phyloP scores from a whole-genome alignment of 2,329 filamentous ascomycete genomes.

The Arthrobotrys megalospora region DNA sequence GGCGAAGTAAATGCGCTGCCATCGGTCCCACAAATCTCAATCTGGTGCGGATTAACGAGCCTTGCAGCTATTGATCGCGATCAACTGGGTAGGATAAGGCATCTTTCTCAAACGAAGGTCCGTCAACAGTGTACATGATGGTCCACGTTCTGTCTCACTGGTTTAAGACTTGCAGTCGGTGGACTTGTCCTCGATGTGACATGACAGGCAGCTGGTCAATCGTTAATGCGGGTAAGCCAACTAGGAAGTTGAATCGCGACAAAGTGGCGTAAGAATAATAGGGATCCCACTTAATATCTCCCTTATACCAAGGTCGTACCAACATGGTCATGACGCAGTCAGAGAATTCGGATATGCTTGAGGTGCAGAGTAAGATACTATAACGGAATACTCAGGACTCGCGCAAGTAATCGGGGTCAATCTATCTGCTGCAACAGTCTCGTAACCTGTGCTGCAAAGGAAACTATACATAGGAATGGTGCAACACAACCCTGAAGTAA shows the following conservation, averaged over 20 bases:
- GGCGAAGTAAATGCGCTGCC: not conserved
- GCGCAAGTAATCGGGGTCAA: slow-evolving; percentile 43
- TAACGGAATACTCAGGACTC: slow-evolving; percentile 7
- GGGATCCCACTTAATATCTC: slow-evolving; percentile 37
- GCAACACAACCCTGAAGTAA: slow-evolving; percentile 50
- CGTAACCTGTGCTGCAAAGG: slow-evolving; percentile 18
- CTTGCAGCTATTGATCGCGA: slow-evolving; percentile 25
- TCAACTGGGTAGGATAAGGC: slow-evolving; percentile 16
- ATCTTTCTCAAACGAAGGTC: not conserved
- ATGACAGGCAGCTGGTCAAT: slow-evolving; percentile 56
- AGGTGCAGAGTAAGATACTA: slow-evolving; percentile 36
- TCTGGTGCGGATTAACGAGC: slow-evolving; percentile 22
- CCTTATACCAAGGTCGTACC: slow-evolving; percentile 27
- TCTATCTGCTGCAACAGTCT: slow-evolving; percentile 20
- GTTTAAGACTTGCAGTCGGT: slow-evolving; percentile 28
- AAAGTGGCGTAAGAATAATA: slow-evolving; percentile 56
- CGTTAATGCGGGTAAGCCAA: slow-evolving; percentile 58
- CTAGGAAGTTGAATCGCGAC: slow-evolving; percentile 60
- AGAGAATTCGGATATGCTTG: slow-evolving; percentile 36
- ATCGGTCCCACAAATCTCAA: not conserved
- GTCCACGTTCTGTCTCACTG: slow-evolving; percentile 43
- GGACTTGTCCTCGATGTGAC: slow-evolving; percentile 30
- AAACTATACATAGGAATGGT: slow-evolving; percentile 50
- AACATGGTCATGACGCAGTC: slow-evolving; percentile 47
- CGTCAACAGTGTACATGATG: slow-evolving; percentile 5